Evolutionary conservation across 176 grass and related monocot species (phyloP), one percentile per base, ranked within the genome.

Genomic region (Rhipidocladum racemiflorum): DNA sequence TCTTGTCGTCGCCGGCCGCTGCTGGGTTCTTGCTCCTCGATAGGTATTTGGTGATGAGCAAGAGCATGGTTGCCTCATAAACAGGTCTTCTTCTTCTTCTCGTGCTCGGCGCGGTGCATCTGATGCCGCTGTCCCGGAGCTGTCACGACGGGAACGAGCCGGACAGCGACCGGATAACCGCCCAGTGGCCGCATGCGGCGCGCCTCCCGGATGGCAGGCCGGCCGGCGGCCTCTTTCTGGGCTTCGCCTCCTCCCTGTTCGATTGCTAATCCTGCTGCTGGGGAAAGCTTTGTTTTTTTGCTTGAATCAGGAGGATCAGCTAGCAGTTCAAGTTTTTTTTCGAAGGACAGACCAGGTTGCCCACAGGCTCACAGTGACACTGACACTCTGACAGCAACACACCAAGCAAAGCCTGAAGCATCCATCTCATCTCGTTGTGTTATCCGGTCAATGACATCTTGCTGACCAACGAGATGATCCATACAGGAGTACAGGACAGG

Each of bases 21-120:
- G 49, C 88, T 2, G 53, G 35, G 14, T 17, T 29, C 73, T 84
- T 82, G 43, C 79, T 78, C 73, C 83, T 73, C 54, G 80, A 83
- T 32, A 94, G 66, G 74, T 90, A 90, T 59, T 88, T 92, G 76
- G 45, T 87, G 85, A 97, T 84, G 83, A 94, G 79, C 39, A 90
- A 39, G 81, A 94, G 83, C 94, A 94, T 94, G 86, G 85, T 35
- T 77, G 76, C 78, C 76, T 90, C 91, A 90, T 94, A 68, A 75
- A 68, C 61, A 23, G 78, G 80, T 62, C 60, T 17, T 23, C 44
- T 40, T 36, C 45, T 70, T 46, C 16, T 50, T 62, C 13, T 48
- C 15, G 60, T 8, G 61, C 68, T 49, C 39, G 69, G 77, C 21
- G 77, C 62, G 45, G 46, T 38, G 61, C 51, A 27, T 54, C 15